Percentiles rank a stretch among this genome's conserved stretches.
phyloP scores from a whole-genome alignment of 2,329 filamentous ascomycete species.

The Aureobasidium pullulans region DNA sequence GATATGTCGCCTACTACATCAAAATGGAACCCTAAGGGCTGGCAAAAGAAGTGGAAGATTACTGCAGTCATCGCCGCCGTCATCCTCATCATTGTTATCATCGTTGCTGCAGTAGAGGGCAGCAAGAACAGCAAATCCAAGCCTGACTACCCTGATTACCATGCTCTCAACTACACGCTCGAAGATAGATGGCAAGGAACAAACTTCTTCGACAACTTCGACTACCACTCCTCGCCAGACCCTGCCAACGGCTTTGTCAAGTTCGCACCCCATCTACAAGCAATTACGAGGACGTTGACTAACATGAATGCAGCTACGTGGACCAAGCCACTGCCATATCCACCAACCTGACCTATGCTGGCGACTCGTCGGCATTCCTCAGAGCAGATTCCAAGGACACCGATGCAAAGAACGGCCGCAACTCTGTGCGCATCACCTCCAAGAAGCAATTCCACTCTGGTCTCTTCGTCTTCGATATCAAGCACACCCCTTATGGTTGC shows the following conservation, averaged over 20 bases:
- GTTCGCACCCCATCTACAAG: constrained; percentile 27
- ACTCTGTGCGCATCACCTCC: constrained; percentile 57
- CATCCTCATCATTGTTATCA: constrained; percentile 20
- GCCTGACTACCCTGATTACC: constrained; percentile 24
- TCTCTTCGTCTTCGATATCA: constrained; percentile 61
- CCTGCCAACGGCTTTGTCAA: constrained; percentile 46
- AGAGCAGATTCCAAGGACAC: constrained; percentile 23
- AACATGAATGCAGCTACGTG: constrained; percentile 16
- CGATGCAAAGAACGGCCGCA: constrained; percentile 42
- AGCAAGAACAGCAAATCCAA: constrained; percentile 13
- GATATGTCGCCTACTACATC: constrained; percentile 13
- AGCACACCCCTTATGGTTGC: constrained; percentile 57
- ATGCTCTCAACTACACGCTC: constrained; percentile 21
- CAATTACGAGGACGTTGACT: not conserved
- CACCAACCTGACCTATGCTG: constrained; percentile 25
- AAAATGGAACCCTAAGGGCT: constrained; percentile 22
- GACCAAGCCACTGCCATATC: constrained; percentile 20
- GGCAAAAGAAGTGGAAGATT: constrained; percentile 19
- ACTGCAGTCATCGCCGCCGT: constrained; percentile 17
- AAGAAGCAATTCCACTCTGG: constrained; percentile 53
- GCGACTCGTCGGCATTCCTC: constrained; percentile 21
- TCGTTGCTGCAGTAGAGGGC: constrained; percentile 24
- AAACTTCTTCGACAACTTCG: constrained; percentile 44
- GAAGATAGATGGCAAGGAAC: constrained; percentile 33
- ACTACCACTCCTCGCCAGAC: constrained; percentile 41